These are phyloP conservation scores for Vitis rupestris DNA, from an alignment of 164 flowering plant species.

Conservation along the genomic window DNA sequence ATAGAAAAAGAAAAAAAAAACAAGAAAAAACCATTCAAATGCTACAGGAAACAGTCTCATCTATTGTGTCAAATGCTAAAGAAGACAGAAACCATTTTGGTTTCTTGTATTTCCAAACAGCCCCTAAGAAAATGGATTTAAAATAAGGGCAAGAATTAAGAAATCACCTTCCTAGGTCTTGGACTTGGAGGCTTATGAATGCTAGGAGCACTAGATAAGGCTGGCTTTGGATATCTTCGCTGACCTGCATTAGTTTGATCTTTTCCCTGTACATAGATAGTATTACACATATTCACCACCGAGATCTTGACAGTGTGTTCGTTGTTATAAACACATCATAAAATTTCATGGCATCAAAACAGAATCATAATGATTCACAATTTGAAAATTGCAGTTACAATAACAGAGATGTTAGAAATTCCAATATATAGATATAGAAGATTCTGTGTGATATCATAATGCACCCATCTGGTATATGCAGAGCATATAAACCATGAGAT, in stretches of 20 bases:
- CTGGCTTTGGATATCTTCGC: neutral
- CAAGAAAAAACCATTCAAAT: neutral
- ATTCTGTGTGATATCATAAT: too few species aligned
- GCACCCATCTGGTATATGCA: too few species aligned
- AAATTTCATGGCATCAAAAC: neutral
- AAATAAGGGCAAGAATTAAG: neutral
- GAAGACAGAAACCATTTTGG: neutral
- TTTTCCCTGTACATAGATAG: neutral
- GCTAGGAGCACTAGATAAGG: neutral
- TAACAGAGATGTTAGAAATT: too few species aligned
- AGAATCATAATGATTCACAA: neutral
- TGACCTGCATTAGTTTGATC: neutral
- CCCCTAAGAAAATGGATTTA: neutral
- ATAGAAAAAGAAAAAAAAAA: neutral
- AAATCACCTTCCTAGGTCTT: neutral
- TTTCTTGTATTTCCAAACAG: neutral
- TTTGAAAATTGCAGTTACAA: neutral
- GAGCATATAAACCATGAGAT: too few species aligned
- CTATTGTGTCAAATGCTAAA: neutral
- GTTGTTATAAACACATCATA: neutral
- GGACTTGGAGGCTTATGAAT: neutral
- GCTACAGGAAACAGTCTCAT: neutral
- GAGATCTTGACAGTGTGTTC: neutral
- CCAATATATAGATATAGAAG: too few species aligned
- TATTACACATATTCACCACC: neutral